phyloP scores from a whole-genome alignment of 305 asterid species.

The Solanum hybrid region DNA sequence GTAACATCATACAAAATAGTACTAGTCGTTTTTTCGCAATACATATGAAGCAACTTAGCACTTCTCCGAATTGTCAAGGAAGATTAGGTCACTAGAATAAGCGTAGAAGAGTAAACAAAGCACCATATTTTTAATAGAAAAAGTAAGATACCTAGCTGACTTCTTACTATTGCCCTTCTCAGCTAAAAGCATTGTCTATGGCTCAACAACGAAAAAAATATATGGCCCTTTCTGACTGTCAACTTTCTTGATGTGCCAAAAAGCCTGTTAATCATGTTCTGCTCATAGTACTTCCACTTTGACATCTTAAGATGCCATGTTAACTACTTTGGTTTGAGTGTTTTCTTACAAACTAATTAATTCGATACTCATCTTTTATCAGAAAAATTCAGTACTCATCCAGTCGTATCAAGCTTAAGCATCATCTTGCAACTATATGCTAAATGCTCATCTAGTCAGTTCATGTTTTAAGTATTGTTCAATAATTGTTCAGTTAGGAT shows the following conservation, averaged over 20 bases:
- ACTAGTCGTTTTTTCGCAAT: neutral
- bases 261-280: neutral
- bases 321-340: neutral
- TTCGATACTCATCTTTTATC: neutral
- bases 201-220: neutral
- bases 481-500: neutral
- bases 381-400: neutral
- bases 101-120: neutral
- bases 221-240: neutral
- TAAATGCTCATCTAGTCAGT: neutral
- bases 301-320: neutral
- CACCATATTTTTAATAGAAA: neutral
- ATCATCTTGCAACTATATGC: neutral
- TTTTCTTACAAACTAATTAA: neutral
- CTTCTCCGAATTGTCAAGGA: neutral
- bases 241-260: neutral
- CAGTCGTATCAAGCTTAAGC: neutral
- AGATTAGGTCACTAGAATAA: neutral
- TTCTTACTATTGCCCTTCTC: neutral
- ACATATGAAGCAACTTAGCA: neutral
- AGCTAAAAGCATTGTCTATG: neutral
- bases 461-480: neutral
- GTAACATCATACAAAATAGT: neutral
- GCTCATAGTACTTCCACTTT: neutral
- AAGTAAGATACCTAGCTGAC: neutral